These are phyloP conservation scores for Beauveria sp. DNA, from an alignment of 2,329 filamentous ascomycete species.

Conservation along the genomic window DNA sequence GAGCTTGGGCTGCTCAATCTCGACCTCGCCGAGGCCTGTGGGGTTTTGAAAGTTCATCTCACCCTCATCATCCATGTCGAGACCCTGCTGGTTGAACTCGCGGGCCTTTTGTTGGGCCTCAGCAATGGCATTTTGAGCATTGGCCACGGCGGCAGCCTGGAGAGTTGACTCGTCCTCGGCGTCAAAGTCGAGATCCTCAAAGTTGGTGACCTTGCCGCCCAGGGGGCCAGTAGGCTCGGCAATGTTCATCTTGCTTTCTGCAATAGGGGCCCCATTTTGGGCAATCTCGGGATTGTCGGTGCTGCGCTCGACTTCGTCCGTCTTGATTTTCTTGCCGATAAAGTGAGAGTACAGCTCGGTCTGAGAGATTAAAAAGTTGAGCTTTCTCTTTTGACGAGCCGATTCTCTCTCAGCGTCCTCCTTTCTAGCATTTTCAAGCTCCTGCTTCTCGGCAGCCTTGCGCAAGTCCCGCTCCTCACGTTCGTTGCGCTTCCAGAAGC, in stretches of 20 bases:
- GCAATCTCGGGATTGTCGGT: conserved; percentile 73
- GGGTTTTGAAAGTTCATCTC: conserved; percentile 99
- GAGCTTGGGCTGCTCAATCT: conserved; percentile 90
- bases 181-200: conserved; percentile 92
- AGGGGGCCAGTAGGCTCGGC: conserved; percentile 46
- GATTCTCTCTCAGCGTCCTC: conserved; percentile 96
- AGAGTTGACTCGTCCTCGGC: conserved; percentile 82
- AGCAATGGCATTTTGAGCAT: conserved; percentile 91
- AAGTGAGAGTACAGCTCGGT: conserved; percentile 99
- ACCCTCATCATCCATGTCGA: conserved; percentile 75
- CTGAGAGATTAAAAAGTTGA: conserved; percentile 98
- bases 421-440: conserved; percentile 92
- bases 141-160: conserved; percentile 80
- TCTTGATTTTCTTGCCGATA: conserved; percentile 99
- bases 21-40: conserved; percentile 85
- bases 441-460: conserved; percentile 89
- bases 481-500: conserved; percentile 99
- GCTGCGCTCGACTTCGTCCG: conserved; percentile 84
- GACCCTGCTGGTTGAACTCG: conserved; percentile 75
- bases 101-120: conserved; percentile 89
- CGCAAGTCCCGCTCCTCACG: conserved; percentile 91
- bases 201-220: conserved; percentile 74
- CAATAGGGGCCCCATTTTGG: conserved; percentile 36
- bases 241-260: conserved; percentile 39
- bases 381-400: conserved; percentile 93